These are phyloP conservation scores for Celoporthe dispersa DNA, from an alignment of 2,329 filamentous ascomycete species.

Conservation along the genomic window DNA sequence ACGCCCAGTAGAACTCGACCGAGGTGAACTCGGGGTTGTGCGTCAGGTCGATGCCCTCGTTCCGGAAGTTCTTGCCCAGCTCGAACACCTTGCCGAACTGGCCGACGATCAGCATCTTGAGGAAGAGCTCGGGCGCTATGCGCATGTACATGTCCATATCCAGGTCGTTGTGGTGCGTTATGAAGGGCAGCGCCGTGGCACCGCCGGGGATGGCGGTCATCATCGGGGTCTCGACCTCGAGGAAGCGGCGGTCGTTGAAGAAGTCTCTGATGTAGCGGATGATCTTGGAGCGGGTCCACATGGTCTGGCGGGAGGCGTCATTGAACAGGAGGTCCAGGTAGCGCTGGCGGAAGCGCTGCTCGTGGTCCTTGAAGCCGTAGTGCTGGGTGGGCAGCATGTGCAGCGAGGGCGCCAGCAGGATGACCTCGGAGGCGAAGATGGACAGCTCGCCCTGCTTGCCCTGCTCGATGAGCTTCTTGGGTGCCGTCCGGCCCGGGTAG, in stretches of 20 bases:
- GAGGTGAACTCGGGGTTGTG: constrained; percentile 99
- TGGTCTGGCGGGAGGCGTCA: constrained; percentile 79
- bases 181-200: constrained; percentile 92
- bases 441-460: constrained; percentile 89
- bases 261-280: constrained; percentile 86
- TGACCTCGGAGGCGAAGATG: constrained; percentile 86
- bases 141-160: constrained; percentile 95
- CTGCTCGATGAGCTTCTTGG: constrained; percentile 81
- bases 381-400: constrained; percentile 89
- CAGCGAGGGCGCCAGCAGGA: constrained; percentile 86
- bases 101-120: constrained; percentile 95
- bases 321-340: constrained; percentile 99
- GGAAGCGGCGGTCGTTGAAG: constrained; percentile 86
- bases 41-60: constrained; percentile 87
- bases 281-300: constrained; percentile 85
- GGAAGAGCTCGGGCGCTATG: constrained; percentile 91
- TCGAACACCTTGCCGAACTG: constrained; percentile 95
- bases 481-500: constrained; percentile 82
- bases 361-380: constrained; percentile 94
- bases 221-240: constrained; percentile 96
- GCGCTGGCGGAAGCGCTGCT: constrained; percentile 89
- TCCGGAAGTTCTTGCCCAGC: constrained; percentile 92
- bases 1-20: constrained; percentile 96
- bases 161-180: constrained; percentile 94
- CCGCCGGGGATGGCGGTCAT: constrained; percentile 96